Evolutionary conservation across 2,329 filamentous ascomycete species (phyloP).

Genomic region (Pochonia chlamydosporia): DNA sequence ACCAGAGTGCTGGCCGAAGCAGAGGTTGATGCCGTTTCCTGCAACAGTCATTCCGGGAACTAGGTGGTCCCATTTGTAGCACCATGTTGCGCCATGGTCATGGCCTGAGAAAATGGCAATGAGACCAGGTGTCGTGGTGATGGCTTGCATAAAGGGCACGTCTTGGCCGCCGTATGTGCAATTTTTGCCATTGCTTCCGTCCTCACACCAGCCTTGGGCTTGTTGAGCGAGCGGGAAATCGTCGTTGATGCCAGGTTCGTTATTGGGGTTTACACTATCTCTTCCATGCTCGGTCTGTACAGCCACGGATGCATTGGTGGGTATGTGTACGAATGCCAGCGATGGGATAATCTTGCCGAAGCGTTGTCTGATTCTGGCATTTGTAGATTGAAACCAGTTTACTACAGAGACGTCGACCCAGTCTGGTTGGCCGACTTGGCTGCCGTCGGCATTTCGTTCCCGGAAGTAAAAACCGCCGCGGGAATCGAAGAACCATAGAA

Average conservation of each 20-base stretch:
- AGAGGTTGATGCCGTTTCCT: constrained; percentile 41
- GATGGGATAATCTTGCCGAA: constrained; percentile 34
- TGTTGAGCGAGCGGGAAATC: constrained; percentile 35
- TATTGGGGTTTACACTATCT: constrained; percentile 25
- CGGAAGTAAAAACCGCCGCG: constrained; percentile 51
- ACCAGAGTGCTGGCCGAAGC: constrained; percentile 61
- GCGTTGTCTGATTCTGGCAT: constrained; percentile 19
- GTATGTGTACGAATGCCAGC: constrained; percentile 44
- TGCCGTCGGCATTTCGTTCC: constrained; percentile 21
- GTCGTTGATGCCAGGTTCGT: constrained; percentile 40
- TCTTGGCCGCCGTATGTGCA: constrained; percentile 47
- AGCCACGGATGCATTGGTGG: constrained; percentile 34
- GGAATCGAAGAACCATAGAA: constrained; percentile 71
- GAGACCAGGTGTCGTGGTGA: constrained; percentile 48
- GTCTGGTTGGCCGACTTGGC: constrained; percentile 29
- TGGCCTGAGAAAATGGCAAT: constrained; percentile 59
- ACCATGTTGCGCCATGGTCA: constrained; percentile 60
- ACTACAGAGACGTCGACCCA: constrained; percentile 42
- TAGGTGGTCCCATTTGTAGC: constrained; percentile 40
- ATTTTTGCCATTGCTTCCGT: constrained; percentile 29
- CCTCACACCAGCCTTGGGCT: constrained; percentile 38
- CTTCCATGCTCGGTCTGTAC: constrained; percentile 26
- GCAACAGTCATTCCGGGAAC: constrained; percentile 26
- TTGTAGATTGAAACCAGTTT: constrained; percentile 35
- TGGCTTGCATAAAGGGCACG: constrained; percentile 55